Evolutionary conservation across 2,329 filamentous ascomycete genomes (phyloP).

Genomic region (Aspergillus pseudotamarii): DNA sequence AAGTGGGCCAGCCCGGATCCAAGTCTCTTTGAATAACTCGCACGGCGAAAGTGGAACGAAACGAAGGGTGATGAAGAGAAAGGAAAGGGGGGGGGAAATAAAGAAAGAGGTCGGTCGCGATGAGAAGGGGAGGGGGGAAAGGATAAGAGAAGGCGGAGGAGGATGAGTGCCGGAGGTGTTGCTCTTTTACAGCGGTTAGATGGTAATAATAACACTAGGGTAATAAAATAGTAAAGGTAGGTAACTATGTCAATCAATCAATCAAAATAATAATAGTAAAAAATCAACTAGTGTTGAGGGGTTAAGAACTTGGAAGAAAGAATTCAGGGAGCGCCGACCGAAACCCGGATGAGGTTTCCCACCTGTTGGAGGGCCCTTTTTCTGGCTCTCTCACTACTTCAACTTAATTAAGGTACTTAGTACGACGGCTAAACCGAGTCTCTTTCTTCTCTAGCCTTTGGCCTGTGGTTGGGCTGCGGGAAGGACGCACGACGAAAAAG

Average conservation of each 20-base stretch:
- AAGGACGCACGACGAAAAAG: constrained; percentile 18
- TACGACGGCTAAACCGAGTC: constrained; percentile 2
- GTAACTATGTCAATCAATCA: constrained; percentile 13
- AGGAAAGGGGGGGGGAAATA: constrained; percentile 13
- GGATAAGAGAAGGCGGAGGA: constrained; percentile 28
- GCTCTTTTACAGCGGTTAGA: constrained; percentile 22
- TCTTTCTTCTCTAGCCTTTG: constrained; percentile 14
- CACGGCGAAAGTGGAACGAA: constrained; percentile 37
- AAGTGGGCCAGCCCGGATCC: constrained; percentile 41
- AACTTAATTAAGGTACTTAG: constrained; percentile 10
- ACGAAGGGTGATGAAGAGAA: constrained; percentile 23
- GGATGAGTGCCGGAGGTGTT: constrained; percentile 26
- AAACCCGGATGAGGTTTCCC: constrained; percentile 19
- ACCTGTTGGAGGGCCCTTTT: constrained; percentile 6
- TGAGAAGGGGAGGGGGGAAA: constrained; percentile 18
- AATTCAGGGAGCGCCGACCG: constrained; percentile 28
- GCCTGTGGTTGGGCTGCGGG: constrained; percentile 18
- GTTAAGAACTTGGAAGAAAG: constrained; percentile 18
- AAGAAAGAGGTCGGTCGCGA: constrained; percentile 20
- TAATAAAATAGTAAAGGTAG: constrained; percentile 10
- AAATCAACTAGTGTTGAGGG: constrained; percentile 10
- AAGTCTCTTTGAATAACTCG: constrained; percentile 35
- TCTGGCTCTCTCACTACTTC: constrained; percentile 2
- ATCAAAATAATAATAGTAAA: constrained; percentile 20
- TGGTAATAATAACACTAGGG: constrained; percentile 11